A percentile compares a stretch with the other conserved stretches of the same genome.
phyloP scores from a whole-genome alignment of 257 asterid genomes.

The Galeopsis tetrahit region DNA sequence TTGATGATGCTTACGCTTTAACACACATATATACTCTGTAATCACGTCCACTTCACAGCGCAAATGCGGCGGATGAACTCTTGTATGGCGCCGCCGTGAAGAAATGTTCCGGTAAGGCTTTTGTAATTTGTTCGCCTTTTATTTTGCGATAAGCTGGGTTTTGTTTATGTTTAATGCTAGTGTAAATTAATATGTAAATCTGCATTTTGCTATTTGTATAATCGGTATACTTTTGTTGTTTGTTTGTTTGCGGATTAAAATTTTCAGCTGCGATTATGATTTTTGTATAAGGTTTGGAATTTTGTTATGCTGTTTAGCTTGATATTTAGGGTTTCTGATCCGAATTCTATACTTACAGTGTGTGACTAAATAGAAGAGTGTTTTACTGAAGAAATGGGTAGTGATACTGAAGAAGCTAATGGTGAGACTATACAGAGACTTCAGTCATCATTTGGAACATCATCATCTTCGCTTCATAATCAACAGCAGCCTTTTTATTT shows the following conservation, averaged over 20 bases:
- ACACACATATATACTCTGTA: background rate
- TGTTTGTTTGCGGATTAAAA: conserved; percentile 11
- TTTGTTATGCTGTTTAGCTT: background rate
- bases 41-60: conserved; percentile 30
- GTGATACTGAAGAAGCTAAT: conserved; percentile 61
- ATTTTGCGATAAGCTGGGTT: background rate
- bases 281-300: background rate
- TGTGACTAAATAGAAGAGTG: conserved; percentile 15
- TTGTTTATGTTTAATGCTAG: background rate
- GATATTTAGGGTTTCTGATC: conserved; percentile 36
- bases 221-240: background rate
- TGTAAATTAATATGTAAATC: conserved; percentile 2
- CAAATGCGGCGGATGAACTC: conserved; percentile 47
- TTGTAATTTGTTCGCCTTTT: background rate
- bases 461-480: conserved; percentile 63
- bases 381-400: conserved; percentile 48
- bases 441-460: conserved; percentile 78
- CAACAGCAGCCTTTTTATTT: conserved; percentile 47
- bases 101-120: conserved; percentile 25
- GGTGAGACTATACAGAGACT: conserved; percentile 56
- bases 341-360: conserved; percentile 22
- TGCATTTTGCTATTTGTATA: background rate
- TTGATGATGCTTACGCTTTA: background rate
- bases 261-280: conserved; percentile 10
- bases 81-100: conserved; percentile 34